phyloP scores from a whole-genome alignment of 1,284 basidiomycete species.

The Mycocalia duriaeana region DNA sequence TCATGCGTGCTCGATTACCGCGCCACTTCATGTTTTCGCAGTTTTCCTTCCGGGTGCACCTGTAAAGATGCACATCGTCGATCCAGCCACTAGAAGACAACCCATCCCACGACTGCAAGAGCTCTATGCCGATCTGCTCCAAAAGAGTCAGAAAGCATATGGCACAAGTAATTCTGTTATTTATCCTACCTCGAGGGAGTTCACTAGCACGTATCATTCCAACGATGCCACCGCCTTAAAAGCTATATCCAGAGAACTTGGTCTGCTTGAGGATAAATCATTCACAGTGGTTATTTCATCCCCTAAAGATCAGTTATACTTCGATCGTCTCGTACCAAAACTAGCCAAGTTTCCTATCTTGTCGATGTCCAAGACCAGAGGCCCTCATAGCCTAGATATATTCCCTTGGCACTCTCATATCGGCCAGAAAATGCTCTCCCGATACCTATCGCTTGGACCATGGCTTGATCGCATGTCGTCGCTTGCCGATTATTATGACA shows the following conservation, averaged over 20 bases:
- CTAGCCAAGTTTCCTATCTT: constrained; percentile 85
- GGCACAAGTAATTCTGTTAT: constrained; percentile 47
- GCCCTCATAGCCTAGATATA: constrained; percentile 68
- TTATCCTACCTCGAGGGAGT: constrained; percentile 72
- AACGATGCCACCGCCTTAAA: constrained; percentile 80
- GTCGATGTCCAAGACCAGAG: constrained; percentile 75
- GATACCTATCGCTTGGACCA: constrained; percentile 74
- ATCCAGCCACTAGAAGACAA: constrained; percentile 83
- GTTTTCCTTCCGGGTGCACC: constrained; percentile 76
- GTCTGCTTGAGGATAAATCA: constrained; percentile 64
- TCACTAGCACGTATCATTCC: constrained; percentile 76
- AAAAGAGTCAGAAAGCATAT: constrained; percentile 40
- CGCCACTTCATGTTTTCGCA: constrained; percentile 85
- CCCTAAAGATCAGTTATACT: constrained; percentile 80
- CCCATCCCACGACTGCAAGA: constrained; percentile 75
- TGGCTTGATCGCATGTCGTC: constrained; percentile 84
- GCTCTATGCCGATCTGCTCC: constrained; percentile 59
- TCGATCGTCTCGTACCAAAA: constrained; percentile 71
- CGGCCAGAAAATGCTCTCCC: constrained; percentile 75
- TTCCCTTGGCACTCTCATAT: constrained; percentile 78
- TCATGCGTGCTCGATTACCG: constrained; percentile 73
- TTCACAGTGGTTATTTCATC: constrained; percentile 84
- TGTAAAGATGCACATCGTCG: constrained; percentile 86
- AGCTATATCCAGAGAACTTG: constrained; percentile 86
- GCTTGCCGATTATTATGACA: constrained; percentile 87